Percentiles rank a stretch among this genome's conserved stretches.
Conservation (phyloP, 2,329 filamentous ascomycete genomes). For the Hypoxylon sp. region DNA sequence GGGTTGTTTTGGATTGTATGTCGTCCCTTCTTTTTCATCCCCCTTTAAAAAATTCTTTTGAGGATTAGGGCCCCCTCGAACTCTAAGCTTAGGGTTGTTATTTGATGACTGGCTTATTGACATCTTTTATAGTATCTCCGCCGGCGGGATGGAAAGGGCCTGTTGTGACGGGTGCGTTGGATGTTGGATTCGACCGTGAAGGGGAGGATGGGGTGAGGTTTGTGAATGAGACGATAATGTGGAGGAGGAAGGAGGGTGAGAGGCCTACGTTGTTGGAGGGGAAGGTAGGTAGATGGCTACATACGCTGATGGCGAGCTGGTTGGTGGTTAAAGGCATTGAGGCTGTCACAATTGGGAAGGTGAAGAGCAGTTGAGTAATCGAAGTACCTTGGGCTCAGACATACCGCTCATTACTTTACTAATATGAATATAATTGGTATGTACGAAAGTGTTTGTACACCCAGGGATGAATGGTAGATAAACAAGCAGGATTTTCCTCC, state of each 20-base stretch:
- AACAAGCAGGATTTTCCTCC: not conserved
- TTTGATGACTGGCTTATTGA: not conserved
- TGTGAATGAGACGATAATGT: conserved; percentile 58
- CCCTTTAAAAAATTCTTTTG: too few species aligned
- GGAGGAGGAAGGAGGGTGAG: conserved; percentile 50
- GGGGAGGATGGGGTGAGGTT: conserved; percentile 56
- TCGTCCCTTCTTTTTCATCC: not conserved
- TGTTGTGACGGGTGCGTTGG: conserved; percentile 40
- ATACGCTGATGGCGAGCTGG: conserved; percentile 48
- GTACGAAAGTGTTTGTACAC: not conserved
- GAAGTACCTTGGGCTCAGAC: not conserved
- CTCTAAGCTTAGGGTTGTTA: too few species aligned
- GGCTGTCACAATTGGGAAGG: conserved; percentile 35
- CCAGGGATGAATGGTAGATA: not conserved
- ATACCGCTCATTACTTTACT: not conserved
- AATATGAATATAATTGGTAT: not conserved
- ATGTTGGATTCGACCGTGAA: conserved; percentile 52
- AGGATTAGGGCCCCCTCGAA: too few species aligned
- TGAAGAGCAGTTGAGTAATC: not conserved
- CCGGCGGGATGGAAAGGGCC: conserved; percentile 48
- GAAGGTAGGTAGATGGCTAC: conserved; percentile 44
- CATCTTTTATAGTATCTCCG: conserved; percentile 38
- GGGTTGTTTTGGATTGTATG: conserved; percentile 38
- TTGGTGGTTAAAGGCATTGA: conserved; percentile 48
- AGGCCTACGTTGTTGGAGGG: conserved; percentile 47